Conservation (phyloP, 1,139 yeast genomes). For the Taiozyma onychis region DNA sequence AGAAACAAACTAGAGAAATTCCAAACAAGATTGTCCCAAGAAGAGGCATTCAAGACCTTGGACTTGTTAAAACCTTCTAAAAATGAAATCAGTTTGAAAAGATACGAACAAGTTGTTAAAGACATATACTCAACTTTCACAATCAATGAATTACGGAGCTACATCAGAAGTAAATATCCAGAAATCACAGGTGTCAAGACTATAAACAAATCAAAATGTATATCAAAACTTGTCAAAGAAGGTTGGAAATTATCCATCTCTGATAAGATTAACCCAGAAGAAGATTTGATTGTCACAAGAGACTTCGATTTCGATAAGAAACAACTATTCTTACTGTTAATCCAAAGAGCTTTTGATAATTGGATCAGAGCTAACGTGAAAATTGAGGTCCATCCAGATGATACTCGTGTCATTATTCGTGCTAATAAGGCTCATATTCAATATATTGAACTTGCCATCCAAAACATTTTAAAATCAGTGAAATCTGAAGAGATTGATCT, state of each 20-base stretch:
- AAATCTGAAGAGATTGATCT: slow-evolving; percentile 30
- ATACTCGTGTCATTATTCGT: slow-evolving; percentile 27
- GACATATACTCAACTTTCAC: slow-evolving; percentile 26
- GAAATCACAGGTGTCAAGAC: slow-evolving; percentile 5
- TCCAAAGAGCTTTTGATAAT: slow-evolving; percentile 31
- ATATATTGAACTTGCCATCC: slow-evolving; percentile 31
- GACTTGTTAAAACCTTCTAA: slow-evolving; percentile 25
- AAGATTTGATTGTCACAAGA: slow-evolving; percentile 33
- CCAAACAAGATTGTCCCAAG: slow-evolving; percentile 17
- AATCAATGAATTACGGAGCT: slow-evolving; percentile 25
- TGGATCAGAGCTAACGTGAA: slow-evolving; percentile 35
- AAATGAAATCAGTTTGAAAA: slow-evolving; percentile 21
- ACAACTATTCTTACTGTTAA: slow-evolving; percentile 32
- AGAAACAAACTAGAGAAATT: slow-evolving; percentile 1
- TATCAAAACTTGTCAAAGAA: slow-evolving; percentile 29
- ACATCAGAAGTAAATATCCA: slow-evolving; percentile 18
- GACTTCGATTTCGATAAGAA: slow-evolving; percentile 33
- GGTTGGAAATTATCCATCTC: slow-evolving; percentile 38
- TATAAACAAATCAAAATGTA: slow-evolving; percentile 19
- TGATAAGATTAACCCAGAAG: slow-evolving; percentile 29
- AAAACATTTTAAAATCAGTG: slow-evolving; percentile 33
- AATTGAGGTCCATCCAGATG: slow-evolving; percentile 31
- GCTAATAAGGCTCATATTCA: slow-evolving; percentile 27
- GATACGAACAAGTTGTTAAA: slow-evolving; percentile 24
- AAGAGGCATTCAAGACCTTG: slow-evolving; percentile 26